phyloP scores from a whole-genome alignment of 257 asterid genomes.

The Solanum boliviense region DNA sequence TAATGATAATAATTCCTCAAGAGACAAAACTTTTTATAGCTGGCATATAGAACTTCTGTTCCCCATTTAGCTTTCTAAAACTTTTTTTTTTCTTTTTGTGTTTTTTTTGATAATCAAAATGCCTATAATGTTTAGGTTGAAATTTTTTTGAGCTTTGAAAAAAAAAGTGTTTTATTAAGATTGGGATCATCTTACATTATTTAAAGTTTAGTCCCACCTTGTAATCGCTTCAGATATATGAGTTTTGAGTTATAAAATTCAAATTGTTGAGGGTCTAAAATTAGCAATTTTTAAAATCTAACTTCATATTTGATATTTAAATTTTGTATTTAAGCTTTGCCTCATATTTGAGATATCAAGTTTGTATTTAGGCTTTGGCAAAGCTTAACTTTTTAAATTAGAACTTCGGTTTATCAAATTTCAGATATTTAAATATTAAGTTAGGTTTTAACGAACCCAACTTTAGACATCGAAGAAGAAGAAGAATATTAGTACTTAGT shows the following conservation, averaged over 20 bases:
- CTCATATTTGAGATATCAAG: not conserved
- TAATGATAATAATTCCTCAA: not conserved
- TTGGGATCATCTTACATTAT: not conserved
- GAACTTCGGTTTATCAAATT: not conserved
- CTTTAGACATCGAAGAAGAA: too few species aligned
- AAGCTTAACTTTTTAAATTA: too few species aligned
- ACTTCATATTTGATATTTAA: too few species aligned
- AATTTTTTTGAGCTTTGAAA: not conserved
- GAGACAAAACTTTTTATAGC: not conserved
- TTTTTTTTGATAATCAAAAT: not conserved
- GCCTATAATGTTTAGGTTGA: not conserved
- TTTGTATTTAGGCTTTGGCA: not conserved
- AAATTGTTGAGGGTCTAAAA: not conserved
- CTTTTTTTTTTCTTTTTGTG: not conserved
- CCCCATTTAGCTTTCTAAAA: not conserved
- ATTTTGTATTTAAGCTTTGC: too few species aligned
- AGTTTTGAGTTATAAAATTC: not conserved
- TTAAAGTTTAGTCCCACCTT: not conserved
- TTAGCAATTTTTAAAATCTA: too few species aligned
- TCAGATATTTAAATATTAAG: not conserved
- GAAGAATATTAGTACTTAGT: too few species aligned
- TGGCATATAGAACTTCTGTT: not conserved
- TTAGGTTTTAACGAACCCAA: too few species aligned
- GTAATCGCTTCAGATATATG: not conserved
- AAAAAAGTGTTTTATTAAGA: not conserved